A percentile compares a stretch with the other conserved stretches of the same genome.
These are phyloP conservation scores for Russula compacta DNA, from an alignment of 768 basidiomycete genomes.

Conservation along the genomic window DNA sequence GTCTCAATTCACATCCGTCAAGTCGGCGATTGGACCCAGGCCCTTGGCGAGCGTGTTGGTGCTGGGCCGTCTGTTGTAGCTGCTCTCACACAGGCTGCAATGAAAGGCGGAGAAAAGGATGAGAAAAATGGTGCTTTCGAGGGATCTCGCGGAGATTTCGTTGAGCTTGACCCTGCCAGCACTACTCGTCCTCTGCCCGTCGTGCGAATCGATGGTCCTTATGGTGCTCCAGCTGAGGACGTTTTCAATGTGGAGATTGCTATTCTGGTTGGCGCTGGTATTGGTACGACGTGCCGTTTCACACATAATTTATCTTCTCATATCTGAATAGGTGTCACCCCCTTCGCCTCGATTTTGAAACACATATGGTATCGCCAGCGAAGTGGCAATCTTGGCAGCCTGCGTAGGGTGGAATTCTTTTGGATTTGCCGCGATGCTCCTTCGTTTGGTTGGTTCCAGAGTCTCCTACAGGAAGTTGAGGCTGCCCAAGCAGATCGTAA, in stretches of 20 bases:
- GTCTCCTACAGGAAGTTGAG: slow-evolving; percentile 79
- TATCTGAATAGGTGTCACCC: slow-evolving; percentile 61
- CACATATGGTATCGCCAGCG: slow-evolving; percentile 94
- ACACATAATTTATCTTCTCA: background rate
- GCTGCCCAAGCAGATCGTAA: slow-evolving; percentile 81
- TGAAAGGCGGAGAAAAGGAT: slow-evolving; percentile 67
- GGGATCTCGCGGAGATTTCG: slow-evolving; percentile 63
- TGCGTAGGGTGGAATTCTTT: slow-evolving; percentile 89
- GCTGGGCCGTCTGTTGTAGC: slow-evolving; percentile 70
- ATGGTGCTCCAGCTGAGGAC: slow-evolving; percentile 88
- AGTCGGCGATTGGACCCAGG: slow-evolving; percentile 81
- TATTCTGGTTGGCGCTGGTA: slow-evolving; percentile 88
- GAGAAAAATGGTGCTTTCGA: slow-evolving; percentile 28
- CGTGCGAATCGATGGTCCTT: slow-evolving; percentile 83
- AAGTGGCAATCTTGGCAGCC: slow-evolving; percentile 62
- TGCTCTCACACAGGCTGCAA: slow-evolving; percentile 66
- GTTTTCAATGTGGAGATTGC: slow-evolving; percentile 82
- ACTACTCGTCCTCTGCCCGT: slow-evolving; percentile 49
- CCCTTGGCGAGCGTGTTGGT: slow-evolving; percentile 79
- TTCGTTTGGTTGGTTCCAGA: slow-evolving; percentile 98
- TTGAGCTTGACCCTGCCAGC: slow-evolving; percentile 57
- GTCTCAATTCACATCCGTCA: slow-evolving; percentile 90
- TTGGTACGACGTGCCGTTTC: slow-evolving; percentile 41
- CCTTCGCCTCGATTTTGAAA: slow-evolving; percentile 90
- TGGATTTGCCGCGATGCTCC: slow-evolving; percentile 92